Conservation (phyloP, 345 rosid species). For the Eucalyptus grandis region DNA sequence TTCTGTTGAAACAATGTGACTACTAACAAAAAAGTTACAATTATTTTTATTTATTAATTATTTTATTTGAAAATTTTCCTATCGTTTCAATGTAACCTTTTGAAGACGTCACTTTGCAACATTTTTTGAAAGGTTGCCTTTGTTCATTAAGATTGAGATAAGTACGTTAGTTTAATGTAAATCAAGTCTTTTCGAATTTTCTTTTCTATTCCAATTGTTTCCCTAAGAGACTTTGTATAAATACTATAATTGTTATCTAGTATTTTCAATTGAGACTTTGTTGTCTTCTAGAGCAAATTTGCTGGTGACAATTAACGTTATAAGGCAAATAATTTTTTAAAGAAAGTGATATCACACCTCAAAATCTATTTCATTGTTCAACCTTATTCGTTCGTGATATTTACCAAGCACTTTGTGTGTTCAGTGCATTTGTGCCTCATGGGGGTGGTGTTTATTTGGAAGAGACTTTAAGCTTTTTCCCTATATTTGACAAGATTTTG, state of each 20-base stretch:
- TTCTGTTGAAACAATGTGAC: rapidly evolving
- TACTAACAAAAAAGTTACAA: rapidly evolving
- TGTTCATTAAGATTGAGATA: too few relatives aligned
- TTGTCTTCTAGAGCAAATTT: too few relatives aligned
- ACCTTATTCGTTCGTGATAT: rapidly evolving
- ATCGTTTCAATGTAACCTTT: rapidly evolving
- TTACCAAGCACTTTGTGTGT: background rate
- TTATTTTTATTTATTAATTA: too few relatives aligned
- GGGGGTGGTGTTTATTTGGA: background rate
- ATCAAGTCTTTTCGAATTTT: too few relatives aligned
- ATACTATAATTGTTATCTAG: too few relatives aligned
- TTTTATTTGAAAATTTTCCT: rapidly evolving
- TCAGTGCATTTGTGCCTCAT: background rate
- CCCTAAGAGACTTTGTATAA: rapidly evolving
- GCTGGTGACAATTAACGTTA: rapidly evolving
- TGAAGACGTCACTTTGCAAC: rapidly evolving
- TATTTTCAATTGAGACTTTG: too few relatives aligned
- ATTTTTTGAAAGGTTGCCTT: rapidly evolving
- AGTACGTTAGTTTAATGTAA: too few relatives aligned
- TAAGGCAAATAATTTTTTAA: too few relatives aligned
- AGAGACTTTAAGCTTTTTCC: background rate
- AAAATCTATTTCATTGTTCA: rapidly evolving
- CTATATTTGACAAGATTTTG: background rate
- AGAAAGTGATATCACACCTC: rapidly evolving
- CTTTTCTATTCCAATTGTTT: too few relatives aligned